Evolutionary conservation across 139 green algal species (phyloP).

Genomic region (Yamagishiella unicocca): DNA sequence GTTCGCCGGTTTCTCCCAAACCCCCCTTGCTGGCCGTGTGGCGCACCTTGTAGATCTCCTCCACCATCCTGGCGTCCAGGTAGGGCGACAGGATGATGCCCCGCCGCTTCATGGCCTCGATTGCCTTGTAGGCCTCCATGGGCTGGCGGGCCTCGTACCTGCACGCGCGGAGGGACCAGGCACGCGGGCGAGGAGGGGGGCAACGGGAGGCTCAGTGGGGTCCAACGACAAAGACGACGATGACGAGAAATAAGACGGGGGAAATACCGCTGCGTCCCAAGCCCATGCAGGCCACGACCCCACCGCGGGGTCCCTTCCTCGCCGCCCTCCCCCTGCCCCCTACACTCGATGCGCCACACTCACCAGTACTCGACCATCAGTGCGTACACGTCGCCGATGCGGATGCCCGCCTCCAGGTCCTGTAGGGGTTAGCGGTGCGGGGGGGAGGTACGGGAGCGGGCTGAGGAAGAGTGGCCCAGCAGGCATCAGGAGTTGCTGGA

Average conservation of each 20-base stretch:
- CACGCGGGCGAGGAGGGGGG: neutral
- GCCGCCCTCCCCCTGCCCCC: neutral
- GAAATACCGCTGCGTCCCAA: neutral
- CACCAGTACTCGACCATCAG: constrained; percentile 77
- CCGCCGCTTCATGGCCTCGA: constrained; percentile 66
- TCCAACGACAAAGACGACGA: neutral
- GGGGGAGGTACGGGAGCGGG: too few species aligned
- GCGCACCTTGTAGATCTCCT: constrained; percentile 65
- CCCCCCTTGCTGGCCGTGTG: too few species aligned
- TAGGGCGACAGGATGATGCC: constrained; percentile 67
- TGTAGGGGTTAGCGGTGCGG: neutral
- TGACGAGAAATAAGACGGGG: neutral
- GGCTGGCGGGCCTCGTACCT: constrained; percentile 59
- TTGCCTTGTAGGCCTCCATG: constrained; percentile 60
- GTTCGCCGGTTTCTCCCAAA: too few species aligned
- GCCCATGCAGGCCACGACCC: neutral
- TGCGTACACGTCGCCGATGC: constrained; percentile 69
- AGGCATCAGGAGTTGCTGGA: too few species aligned
- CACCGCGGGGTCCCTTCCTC: neutral
- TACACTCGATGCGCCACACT: too few species aligned
- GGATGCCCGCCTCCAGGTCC: constrained; percentile 59
- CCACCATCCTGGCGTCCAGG: constrained; percentile 69
- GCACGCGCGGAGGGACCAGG: neutral
- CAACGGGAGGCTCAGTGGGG: neutral
- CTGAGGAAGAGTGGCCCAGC: too few species aligned